A percentile compares a stretch with the other conserved stretches of the same genome.
These are phyloP conservation scores for Herpetospermum pedunculosum DNA, from an alignment of 306 rosid genomes.

Conservation along the genomic window DNA sequence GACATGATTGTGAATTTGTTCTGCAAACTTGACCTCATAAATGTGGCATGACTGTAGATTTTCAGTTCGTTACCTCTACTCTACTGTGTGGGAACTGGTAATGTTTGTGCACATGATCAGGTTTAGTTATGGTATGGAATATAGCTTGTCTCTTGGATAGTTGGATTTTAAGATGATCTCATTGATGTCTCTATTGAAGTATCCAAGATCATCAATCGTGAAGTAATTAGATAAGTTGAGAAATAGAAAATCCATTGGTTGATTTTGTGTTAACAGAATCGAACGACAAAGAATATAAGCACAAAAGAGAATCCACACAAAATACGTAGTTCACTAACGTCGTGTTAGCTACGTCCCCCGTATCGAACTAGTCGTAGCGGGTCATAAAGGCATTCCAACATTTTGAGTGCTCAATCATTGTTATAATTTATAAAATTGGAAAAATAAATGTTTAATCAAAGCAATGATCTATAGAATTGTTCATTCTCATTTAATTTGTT, in stretches of 20 bases:
- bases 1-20: background rate
- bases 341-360: no score
- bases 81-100: background rate
- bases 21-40: background rate
- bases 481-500: background rate
- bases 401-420: background rate
- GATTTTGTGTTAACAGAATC: no score
- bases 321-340: no score
- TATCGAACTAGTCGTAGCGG: no score
- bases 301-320: no score
- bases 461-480: background rate
- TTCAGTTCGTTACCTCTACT: background rate
- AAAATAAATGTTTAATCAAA: background rate
- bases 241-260: no score
- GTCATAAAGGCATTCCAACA: no score
- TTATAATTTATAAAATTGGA: background rate
- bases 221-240: background rate
- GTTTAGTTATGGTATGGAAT: background rate
- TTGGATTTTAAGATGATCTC: background rate
- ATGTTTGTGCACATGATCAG: background rate
- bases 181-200: background rate
- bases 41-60: background rate
- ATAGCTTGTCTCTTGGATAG: background rate
- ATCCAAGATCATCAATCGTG: background rate
- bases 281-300: no score